Evolutionary conservation across 805 yeast species (phyloP).

Genomic region (Ogataea parapolymorpha): DNA sequence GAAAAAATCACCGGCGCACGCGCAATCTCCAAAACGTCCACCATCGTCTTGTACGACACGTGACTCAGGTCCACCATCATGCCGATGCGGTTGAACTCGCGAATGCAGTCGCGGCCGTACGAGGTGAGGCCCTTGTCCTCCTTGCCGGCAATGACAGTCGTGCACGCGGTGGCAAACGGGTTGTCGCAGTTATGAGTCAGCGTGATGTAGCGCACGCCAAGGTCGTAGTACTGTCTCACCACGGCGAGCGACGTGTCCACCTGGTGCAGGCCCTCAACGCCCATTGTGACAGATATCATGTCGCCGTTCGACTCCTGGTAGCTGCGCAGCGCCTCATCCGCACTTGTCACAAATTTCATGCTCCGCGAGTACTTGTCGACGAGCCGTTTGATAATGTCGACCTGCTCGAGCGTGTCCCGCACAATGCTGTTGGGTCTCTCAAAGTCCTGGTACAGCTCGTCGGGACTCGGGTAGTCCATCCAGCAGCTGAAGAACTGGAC

Average conservation of each 20-base stretch:
- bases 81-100: conserved; percentile 51
- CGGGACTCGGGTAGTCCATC: conserved; percentile 44
- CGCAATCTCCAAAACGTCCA: conserved; percentile 39
- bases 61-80: conserved; percentile 53
- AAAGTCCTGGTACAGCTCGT: conserved; percentile 41
- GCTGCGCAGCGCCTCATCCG: conserved; percentile 39
- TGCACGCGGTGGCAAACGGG: conserved; percentile 56
- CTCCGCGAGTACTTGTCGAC: conserved; percentile 39
- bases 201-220: conserved; percentile 54
- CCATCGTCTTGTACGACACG: conserved; percentile 47
- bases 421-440: conserved; percentile 42
- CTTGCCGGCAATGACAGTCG: conserved; percentile 43
- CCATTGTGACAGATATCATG: conserved; percentile 43
- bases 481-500: conserved; percentile 50
- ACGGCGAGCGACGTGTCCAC: conserved; percentile 48
- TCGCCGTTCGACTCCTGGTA: conserved; percentile 29
- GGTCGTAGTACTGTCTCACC: conserved; percentile 44
- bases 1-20: conserved; percentile 48
- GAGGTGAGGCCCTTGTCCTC: conserved; percentile 43
- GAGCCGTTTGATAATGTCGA: conserved; percentile 47
- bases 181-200: conserved; percentile 56
- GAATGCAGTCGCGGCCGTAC: conserved; percentile 40
- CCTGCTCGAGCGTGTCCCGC: conserved; percentile 52
- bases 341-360: conserved; percentile 38
- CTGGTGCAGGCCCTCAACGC: conserved; percentile 55